phyloP scores from a whole-genome alignment of 1,139 yeast genomes.

The Hyphopichia buzzinii region DNA sequence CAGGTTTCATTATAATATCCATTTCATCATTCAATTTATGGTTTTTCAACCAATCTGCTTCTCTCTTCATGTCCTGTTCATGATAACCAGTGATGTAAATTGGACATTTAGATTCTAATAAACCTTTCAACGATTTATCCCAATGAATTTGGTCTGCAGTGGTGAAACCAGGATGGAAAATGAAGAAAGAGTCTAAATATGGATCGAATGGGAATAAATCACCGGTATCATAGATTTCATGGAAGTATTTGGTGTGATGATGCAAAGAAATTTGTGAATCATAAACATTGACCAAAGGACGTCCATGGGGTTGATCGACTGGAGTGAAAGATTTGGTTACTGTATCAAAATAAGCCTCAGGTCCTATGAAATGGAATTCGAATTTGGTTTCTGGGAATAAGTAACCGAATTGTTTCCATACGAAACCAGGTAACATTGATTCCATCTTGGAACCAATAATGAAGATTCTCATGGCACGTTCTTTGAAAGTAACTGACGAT shows the following conservation, averaged over 20 bases:
- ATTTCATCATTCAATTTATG: slow-evolving; percentile 63
- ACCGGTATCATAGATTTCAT: slow-evolving; percentile 83
- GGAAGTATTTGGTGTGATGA: slow-evolving; percentile 89
- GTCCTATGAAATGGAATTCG: slow-evolving; percentile 91
- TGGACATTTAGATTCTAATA: slow-evolving; percentile 90
- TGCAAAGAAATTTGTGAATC: slow-evolving; percentile 75
- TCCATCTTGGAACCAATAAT: slow-evolving; percentile 92
- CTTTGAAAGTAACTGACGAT: slow-evolving; percentile 53
- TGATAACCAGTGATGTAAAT: slow-evolving; percentile 89
- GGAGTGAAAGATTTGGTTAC: slow-evolving; percentile 36
- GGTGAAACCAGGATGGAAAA: slow-evolving; percentile 93
- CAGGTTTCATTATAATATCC: slow-evolving; percentile 77
- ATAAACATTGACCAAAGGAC: slow-evolving; percentile 69
- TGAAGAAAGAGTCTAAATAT: slow-evolving; percentile 84
- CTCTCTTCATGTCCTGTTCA: slow-evolving; percentile 66
- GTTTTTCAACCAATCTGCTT: slow-evolving; percentile 68
- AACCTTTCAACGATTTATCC: slow-evolving; percentile 79
- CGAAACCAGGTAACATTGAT: slow-evolving; percentile 89
- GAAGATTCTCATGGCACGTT: slow-evolving; percentile 86
- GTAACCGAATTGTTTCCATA: slow-evolving; percentile 91
- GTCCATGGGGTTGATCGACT: slow-evolving; percentile 41
- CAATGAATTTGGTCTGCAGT: slow-evolving; percentile 82
- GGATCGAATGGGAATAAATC: slow-evolving; percentile 98
- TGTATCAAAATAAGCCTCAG: slow-evolving; percentile 80
- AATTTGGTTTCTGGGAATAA: slow-evolving; percentile 79